Evolutionary conservation across 352 stramenopile genomes (phyloP).

Genomic region (Pythium aristosporum): DNA sequence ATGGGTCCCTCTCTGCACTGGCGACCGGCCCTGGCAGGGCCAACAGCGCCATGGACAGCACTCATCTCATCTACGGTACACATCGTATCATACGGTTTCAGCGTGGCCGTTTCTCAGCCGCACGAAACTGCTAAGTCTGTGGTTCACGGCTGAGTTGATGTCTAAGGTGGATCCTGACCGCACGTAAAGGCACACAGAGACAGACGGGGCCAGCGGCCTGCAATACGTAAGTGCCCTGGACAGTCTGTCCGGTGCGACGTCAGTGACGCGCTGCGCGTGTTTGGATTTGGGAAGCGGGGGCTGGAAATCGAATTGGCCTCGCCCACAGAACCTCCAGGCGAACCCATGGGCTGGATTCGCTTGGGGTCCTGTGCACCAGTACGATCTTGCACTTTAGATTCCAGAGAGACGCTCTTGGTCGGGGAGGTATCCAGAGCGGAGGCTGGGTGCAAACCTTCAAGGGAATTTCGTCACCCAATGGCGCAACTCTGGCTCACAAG

Average conservation of each 20-base stretch:
- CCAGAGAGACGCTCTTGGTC: too few species aligned
- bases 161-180: neutral
- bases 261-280: slow-evolving; percentile 1
- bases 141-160: neutral
- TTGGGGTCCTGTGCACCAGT: too few species aligned
- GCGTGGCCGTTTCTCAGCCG: slow-evolving; percentile 1
- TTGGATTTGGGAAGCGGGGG: neutral
- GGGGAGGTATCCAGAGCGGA: too few species aligned
- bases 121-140: neutral
- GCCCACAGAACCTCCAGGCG: neutral
- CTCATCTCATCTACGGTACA: neutral
- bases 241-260: neutral
- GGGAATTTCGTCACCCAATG: too few species aligned
- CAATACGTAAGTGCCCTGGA: too few species aligned
- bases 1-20: neutral
- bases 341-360: neutral
- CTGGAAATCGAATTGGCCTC: slow-evolving; percentile 1
- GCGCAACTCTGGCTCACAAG: too few species aligned
- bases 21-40: neutral
- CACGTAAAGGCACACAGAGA: neutral
- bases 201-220: too few species aligned
- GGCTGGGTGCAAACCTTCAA: too few species aligned
- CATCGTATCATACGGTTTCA: neutral
- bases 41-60: neutral
- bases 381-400: too few species aligned